Evolutionary conservation across 306 rosid species (phyloP).

Genomic region (Prunus mume): DNA sequence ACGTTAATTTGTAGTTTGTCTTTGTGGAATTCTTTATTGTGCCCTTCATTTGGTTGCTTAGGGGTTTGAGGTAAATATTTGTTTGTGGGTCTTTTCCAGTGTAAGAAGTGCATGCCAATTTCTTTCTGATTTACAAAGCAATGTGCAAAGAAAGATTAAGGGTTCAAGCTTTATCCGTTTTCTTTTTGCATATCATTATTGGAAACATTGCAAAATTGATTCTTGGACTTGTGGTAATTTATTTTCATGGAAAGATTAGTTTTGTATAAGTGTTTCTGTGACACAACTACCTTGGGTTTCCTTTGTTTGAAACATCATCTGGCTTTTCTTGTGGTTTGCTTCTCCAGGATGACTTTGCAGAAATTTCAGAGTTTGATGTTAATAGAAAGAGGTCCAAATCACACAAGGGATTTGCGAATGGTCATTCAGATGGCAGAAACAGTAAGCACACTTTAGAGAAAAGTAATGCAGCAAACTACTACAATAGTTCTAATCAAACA

Average conservation of each 20-base stretch:
- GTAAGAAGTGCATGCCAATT: constrained; percentile 1
- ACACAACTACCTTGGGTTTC: not conserved
- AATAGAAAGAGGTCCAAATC: constrained; percentile 49
- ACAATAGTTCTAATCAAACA: constrained; percentile 11
- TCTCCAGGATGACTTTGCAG: constrained; percentile 70
- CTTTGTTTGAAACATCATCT: not conserved
- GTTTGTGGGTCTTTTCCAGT: not conserved
- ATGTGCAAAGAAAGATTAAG: not conserved
- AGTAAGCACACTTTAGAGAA: constrained; percentile 7
- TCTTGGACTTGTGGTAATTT: not conserved
- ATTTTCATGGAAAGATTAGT: not conserved
- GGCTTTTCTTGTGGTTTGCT: constrained; percentile 12
- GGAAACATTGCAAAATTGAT: not conserved
- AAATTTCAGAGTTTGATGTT: constrained; percentile 43
- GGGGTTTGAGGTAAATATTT: not conserved
- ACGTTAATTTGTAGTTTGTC: not conserved
- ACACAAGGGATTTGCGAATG: constrained; percentile 6
- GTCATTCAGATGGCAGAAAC: constrained; percentile 18
- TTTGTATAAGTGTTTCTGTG: not conserved
- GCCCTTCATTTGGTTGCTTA: not conserved
- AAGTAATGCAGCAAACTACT: constrained; percentile 3
- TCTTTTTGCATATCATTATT: not conserved
- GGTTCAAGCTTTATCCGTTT: not conserved
- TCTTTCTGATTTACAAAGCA: not conserved
- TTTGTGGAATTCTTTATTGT: not conserved